Evolutionary conservation across 2,329 filamentous ascomycete genomes (phyloP), one percentile per base, ranked within the genome.

Genomic region (Fusarium protoensiforme): DNA sequence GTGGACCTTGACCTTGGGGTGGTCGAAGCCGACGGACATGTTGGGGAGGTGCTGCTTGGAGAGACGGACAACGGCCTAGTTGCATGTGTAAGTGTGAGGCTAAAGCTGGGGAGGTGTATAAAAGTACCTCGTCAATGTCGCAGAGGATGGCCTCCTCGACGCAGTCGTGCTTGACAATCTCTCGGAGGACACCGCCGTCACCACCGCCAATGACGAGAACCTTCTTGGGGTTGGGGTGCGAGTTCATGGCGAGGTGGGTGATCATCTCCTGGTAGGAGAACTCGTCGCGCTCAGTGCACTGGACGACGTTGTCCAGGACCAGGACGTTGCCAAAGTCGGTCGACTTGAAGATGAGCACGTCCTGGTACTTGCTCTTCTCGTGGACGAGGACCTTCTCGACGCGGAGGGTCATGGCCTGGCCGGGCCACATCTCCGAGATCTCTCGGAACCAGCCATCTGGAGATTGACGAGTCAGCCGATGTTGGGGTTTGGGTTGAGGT

Each of bases 241-340:
- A 94, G 91, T 97, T 96, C 93, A 99, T 94, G 86, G 95, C 96
- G 77, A 99, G 90, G 87, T 99, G 95, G 78, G 96, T 95, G 86
- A 99, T 99, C 96, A 99, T 99, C 91, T 99, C 96, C 89, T 99
- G 96, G 91, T 98, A 98, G 79, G 95, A 94, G 89, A 98, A 99
- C 88, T 99, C 96, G 83, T 99, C 95, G 76, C 96, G 92, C 91
- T 99, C 96, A 78, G 96, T 98, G 90, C 92, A 95, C 87, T 99
- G 96, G 85, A 99, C 98, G 83, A 98, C 96, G 83, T 98, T 98
- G 90, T 99, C 96, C 78, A 99, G 91, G 73, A 99, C 96, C 67
- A 99, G 90, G 71, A 98, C 96, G 81, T 92, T 97, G 84, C 96
- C 96, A 85, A 98, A 93, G 89, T 98, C 92, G 87, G 93, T 97